Evolutionary conservation across 371 early-diverging fungal genomes (phyloP).

Genomic region (Mucor racemosus): DNA sequence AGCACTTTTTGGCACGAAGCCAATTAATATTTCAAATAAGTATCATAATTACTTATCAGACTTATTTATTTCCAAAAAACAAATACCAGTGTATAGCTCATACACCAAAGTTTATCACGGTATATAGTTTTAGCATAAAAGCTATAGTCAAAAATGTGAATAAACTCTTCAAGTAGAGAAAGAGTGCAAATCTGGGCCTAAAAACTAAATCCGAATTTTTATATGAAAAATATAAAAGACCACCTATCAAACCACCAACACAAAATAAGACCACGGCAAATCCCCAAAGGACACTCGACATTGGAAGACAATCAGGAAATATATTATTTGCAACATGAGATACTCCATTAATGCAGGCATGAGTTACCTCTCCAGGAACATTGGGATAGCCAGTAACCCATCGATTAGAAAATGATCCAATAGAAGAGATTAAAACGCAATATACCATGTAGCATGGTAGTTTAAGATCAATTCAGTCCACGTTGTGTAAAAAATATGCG

Average conservation of each 20-base stretch:
- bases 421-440: slow-evolving; percentile 37
- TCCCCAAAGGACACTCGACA: slow-evolving; percentile 32
- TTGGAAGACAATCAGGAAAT: slow-evolving; percentile 41
- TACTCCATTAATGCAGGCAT: slow-evolving; percentile 14
- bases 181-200: slow-evolving; percentile 58
- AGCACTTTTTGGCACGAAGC: too few species aligned
- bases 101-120: too few species aligned
- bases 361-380: slow-evolving; percentile 29
- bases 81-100: too few species aligned
- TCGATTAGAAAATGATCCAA: slow-evolving; percentile 47
- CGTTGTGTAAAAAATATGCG: too few species aligned
- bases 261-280: slow-evolving; percentile 68
- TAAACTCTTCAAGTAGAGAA: neutral
- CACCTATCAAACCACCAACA: slow-evolving; percentile 76
- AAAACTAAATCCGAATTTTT: slow-evolving; percentile 15
- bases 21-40: too few species aligned
- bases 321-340: slow-evolving; percentile 14
- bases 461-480: slow-evolving; percentile 47
- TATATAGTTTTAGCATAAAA: too few species aligned
- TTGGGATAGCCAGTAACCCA: slow-evolving; percentile 54
- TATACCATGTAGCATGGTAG: slow-evolving; percentile 47
- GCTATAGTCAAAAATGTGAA: too few species aligned
- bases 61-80: too few species aligned
- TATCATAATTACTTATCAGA: too few species aligned
- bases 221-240: slow-evolving; percentile 58